These are phyloP conservation scores for Ophiocordyceps sinensis DNA, from an alignment of 2,329 filamentous ascomycete genomes.

Conservation along the genomic window DNA sequence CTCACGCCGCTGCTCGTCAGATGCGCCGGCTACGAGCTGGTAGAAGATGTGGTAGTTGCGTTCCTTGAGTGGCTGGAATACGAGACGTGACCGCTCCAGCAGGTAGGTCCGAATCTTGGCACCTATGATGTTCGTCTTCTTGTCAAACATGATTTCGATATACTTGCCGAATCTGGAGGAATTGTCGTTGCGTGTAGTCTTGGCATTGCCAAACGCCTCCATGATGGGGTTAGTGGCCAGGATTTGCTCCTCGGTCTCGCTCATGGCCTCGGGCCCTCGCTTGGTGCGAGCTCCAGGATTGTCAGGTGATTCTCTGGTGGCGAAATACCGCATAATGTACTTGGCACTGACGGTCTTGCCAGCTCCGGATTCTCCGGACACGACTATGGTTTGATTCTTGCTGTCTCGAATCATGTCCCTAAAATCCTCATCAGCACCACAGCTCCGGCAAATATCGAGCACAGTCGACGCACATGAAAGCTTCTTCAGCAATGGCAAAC, in stretches of 20 bases:
- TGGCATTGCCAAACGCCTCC: conserved; percentile 99
- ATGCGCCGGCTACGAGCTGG: conserved; percentile 85
- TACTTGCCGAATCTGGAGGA: conserved; percentile 99
- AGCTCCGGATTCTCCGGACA: conserved; percentile 97
- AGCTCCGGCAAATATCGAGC: neutral
- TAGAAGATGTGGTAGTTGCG: conserved; percentile 99
- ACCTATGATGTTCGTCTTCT: conserved; percentile 88
- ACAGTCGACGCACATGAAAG: conserved; percentile 64
- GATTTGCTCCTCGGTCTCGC: conserved; percentile 96
- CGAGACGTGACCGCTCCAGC: conserved; percentile 84
- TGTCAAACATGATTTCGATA: conserved; percentile 99
- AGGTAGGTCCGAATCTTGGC: conserved; percentile 95
- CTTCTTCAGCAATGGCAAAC: conserved; percentile 97
- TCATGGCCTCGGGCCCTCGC: conserved; percentile 69
- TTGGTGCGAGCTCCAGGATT: conserved; percentile 66
- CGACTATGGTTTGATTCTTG: conserved; percentile 95
- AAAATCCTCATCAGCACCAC: conserved; percentile 19
- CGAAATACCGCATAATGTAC: conserved; percentile 99
- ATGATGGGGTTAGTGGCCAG: conserved; percentile 97
- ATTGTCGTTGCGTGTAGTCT: conserved; percentile 99
- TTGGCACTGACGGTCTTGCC: conserved; percentile 99
- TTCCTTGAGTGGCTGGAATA: conserved; percentile 95
- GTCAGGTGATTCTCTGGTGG: conserved; percentile 86
- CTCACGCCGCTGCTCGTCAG: conserved; percentile 67
- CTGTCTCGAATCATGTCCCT: conserved; percentile 94